Base-by-base conservation (phyloP, 192 early-diverging fungal genomes). In the Linnemannia hyalina region DNA sequence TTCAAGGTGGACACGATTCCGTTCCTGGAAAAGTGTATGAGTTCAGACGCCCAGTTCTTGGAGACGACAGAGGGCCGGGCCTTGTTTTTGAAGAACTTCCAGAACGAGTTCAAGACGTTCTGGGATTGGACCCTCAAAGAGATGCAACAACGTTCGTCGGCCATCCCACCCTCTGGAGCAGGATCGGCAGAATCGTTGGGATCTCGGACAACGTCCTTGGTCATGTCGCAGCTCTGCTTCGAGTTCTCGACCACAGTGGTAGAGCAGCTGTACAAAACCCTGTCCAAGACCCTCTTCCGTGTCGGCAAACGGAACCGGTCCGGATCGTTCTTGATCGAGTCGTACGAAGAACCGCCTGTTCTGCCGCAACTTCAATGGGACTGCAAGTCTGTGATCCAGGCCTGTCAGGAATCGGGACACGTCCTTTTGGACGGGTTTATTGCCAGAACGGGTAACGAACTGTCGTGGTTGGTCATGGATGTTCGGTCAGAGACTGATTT, bases 1-100 rank as follows among this genome's bases (percentile, higher is more conserved):
- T 75, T 91, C 47, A 85, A 75, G 55, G 70, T 52, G 15, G 75
- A 89, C 44, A 88, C 87, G 23, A 71, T 92, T 44, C 79, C 78
- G 26, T 79, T 89, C 54, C 41, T 92, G 57, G 85, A 87, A 46
- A 82, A 89, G 47, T 91, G 89, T 52, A 75, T 92, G 65, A 79
- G 89, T 32, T 85, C 88, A 5, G 82, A 85, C 46, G 78, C 85
- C 8, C 68, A 78, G 42, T 85, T 88, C 23, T 38, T 89, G 40
- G 76, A 82, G 40, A 75, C 75, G 5, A 85, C 68, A 4, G 80
- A 76, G 46, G 86, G 80, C 36, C 70, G 81, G 23, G 72, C 82
- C 23, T 54, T 75, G 13, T 84, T 90, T 36, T 73, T 89, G 26
- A 69, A 81, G 57, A 79, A 77, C 35, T 81, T 92, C 38, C 82